Conservation (phyloP, 176 grass and related monocot species). For the Saccharum officinarum region DNA sequence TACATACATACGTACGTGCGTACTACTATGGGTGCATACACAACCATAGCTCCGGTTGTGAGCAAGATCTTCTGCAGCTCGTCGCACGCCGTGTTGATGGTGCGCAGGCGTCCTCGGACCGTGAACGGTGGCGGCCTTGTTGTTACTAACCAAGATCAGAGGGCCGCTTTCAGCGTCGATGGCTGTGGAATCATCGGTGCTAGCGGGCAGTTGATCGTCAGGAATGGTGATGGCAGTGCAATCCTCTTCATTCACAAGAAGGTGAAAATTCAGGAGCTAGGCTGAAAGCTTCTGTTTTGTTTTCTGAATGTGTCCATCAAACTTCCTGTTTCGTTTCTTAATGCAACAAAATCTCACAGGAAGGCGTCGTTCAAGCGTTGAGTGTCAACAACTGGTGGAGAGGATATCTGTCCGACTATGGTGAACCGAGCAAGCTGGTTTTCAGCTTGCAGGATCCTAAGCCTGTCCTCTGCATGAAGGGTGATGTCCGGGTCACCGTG, state of each 20-base stretch:
- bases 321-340: background rate
- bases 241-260: slow-evolving; percentile 83
- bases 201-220: slow-evolving; percentile 64
- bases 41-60: slow-evolving; percentile 58
- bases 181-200: slow-evolving; percentile 74
- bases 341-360: slow-evolving; percentile 28
- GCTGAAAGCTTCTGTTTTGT: background rate
- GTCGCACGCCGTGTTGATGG: slow-evolving; percentile 50
- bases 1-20: background rate
- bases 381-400: slow-evolving; percentile 71
- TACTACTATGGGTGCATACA: slow-evolving; percentile 53
- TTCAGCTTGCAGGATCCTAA: slow-evolving; percentile 84
- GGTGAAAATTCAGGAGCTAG: slow-evolving; percentile 24
- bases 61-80: slow-evolving; percentile 87
- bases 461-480: slow-evolving; percentile 48
- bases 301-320: background rate
- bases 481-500: slow-evolving; percentile 46
- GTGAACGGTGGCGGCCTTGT: slow-evolving; percentile 79
- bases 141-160: slow-evolving; percentile 59
- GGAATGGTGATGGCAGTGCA: slow-evolving; percentile 59
- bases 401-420: slow-evolving; percentile 68
- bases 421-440: slow-evolving; percentile 52
- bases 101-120: slow-evolving; percentile 61
- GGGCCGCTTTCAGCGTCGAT: slow-evolving; percentile 65
- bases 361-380: slow-evolving; percentile 69